Conservation (phyloP, 371 early-diverging fungal species). For the Parasitella parasitica region DNA sequence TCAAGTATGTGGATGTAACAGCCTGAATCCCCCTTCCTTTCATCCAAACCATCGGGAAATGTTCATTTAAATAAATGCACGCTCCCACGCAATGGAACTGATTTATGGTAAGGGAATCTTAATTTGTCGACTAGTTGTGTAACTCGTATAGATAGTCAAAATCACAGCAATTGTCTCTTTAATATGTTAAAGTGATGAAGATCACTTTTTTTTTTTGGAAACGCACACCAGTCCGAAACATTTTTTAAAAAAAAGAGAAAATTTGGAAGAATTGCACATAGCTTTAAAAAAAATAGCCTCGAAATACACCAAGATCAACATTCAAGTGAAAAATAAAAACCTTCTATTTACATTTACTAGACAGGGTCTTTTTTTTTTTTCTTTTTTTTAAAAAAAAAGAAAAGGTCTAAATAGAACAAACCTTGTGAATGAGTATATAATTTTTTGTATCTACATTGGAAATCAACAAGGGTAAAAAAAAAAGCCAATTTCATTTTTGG, state of each 20-base stretch:
- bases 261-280: too few species aligned
- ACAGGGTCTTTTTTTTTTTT: too few species aligned
- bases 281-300: not conserved
- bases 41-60: not conserved
- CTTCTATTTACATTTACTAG: not conserved
- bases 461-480: not conserved
- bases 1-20: not conserved
- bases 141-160: not conserved
- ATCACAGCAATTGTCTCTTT: not conserved
- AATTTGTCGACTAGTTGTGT: not conserved
- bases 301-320: not conserved
- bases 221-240: too few species aligned
- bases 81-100: not conserved
- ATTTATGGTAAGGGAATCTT: conserved; percentile 1
- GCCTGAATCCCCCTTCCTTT: not conserved
- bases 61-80: not conserved
- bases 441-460: not conserved
- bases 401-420: not conserved
- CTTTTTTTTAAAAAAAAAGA: not conserved
- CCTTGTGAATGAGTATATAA: not conserved
- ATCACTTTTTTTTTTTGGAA: too few species aligned
- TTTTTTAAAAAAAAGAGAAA: too few species aligned
- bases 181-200: not conserved
- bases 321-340: not conserved
- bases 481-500: not conserved